Percentiles rank a stretch among this genome's conserved stretches.
phyloP scores from a whole-genome alignment of 371 early-diverging fungal species.

The Saksenaea vasiformis region DNA sequence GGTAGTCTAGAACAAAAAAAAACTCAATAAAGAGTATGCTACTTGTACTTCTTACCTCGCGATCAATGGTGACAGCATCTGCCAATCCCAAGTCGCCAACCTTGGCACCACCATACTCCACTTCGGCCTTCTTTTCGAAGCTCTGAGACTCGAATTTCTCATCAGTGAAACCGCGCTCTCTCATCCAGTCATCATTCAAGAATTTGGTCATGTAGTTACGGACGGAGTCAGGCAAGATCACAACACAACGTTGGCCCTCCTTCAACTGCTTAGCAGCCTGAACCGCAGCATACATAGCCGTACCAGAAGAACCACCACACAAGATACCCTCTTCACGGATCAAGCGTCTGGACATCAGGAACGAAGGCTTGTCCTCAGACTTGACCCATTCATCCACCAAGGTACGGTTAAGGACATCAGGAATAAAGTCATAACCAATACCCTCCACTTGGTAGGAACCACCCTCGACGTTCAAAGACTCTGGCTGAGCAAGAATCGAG shows the following conservation, averaged over 20 bases:
- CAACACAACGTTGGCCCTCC: slow-evolving; percentile 89
- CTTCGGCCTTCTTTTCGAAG: slow-evolving; percentile 69
- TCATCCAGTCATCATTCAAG: slow-evolving; percentile 96
- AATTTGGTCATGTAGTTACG: slow-evolving; percentile 99
- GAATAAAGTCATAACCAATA: slow-evolving; percentile 97
- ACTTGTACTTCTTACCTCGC: slow-evolving; percentile 17
- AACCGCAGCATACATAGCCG: slow-evolving; percentile 79
- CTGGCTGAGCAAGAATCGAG: slow-evolving; percentile 91
- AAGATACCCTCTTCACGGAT: slow-evolving; percentile 96
- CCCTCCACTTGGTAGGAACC: slow-evolving; percentile 89
- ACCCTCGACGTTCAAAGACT: slow-evolving; percentile 68
- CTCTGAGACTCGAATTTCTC: slow-evolving; percentile 44
- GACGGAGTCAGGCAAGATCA: slow-evolving; percentile 94
- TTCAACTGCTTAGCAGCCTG: slow-evolving; percentile 83
- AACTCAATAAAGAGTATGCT: not conserved
- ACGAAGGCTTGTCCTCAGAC: slow-evolving; percentile 91
- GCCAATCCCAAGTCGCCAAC: slow-evolving; percentile 80
- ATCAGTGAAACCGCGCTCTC: slow-evolving; percentile 71
- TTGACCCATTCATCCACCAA: slow-evolving; percentile 95
- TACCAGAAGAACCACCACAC: slow-evolving; percentile 93
- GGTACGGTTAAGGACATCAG: slow-evolving; percentile 82
- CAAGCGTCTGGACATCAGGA: slow-evolving; percentile 91
- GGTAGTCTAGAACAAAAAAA: slow-evolving; percentile 45
- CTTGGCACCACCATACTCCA: slow-evolving; percentile 80
- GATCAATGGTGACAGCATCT: slow-evolving; percentile 78